phyloP scores from a whole-genome alignment of 129 eudicot species.

The Flaveria trinervia region DNA sequence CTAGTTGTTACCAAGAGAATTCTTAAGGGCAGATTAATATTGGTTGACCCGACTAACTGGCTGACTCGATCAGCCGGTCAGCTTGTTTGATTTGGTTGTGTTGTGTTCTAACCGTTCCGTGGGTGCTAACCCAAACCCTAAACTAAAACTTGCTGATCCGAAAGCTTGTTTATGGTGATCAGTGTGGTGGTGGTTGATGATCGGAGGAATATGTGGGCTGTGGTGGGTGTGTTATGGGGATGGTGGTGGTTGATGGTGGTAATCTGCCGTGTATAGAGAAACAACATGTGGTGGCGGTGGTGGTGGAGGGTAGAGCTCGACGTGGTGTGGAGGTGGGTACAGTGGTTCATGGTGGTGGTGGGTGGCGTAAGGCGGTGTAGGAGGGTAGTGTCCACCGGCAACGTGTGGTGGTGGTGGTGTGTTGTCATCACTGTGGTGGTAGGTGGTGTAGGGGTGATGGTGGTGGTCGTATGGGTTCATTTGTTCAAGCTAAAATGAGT shows the following conservation, averaged over 20 bases:
- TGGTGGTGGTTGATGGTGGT: too few species aligned
- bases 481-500: not conserved
- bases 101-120: too few species aligned
- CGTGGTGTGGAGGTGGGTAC: constrained; percentile 21
- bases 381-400: constrained; percentile 4
- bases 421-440: constrained; percentile 21
- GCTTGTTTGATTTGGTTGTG: too few species aligned
- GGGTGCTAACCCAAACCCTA: too few species aligned
- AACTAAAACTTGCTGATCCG: too few species aligned
- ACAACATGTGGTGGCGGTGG: not conserved
- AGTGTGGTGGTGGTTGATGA: constrained; percentile 15
- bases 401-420: constrained; percentile 25
- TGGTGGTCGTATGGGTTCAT: constrained; percentile 26
- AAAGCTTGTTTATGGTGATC: not conserved
- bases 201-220: too few species aligned
- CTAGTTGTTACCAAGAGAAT: too few species aligned
- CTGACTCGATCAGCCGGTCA: too few species aligned
- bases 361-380: constrained; percentile 1
- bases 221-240: not conserved
- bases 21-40: too few species aligned
- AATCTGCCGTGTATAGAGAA: not conserved
- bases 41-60: too few species aligned
- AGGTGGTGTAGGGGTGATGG: too few species aligned
- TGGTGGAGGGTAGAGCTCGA: constrained; percentile 9
- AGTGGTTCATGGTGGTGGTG: constrained; percentile 22